These are phyloP conservation scores for Psilocybe azurescens DNA, from an alignment of 768 basidiomycete genomes.

Conservation along the genomic window DNA sequence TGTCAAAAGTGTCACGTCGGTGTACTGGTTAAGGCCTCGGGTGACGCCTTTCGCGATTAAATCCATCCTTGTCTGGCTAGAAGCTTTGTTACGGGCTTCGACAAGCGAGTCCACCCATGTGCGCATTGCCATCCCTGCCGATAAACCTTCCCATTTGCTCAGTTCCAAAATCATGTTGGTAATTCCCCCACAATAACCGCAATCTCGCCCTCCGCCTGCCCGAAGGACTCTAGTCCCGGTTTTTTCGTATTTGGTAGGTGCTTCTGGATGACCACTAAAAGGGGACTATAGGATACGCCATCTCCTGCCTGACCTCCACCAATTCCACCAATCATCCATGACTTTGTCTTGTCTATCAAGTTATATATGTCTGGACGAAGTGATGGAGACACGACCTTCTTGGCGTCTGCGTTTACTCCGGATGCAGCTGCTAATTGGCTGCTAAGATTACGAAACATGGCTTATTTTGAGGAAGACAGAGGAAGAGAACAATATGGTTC, in stretches of 20 bases:
- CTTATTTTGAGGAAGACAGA: constrained; percentile 17
- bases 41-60: constrained; percentile 53
- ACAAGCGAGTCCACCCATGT: constrained; percentile 58
- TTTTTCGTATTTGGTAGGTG: constrained; percentile 50
- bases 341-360: constrained; percentile 49
- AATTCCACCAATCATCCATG: constrained; percentile 47
- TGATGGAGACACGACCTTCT: constrained; percentile 52
- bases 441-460: constrained; percentile 54
- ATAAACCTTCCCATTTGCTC: constrained; percentile 62
- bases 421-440: constrained; percentile 41
- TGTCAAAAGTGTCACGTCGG: constrained; percentile 55
- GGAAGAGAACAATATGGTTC: constrained; percentile 3
- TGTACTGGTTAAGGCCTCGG: constrained; percentile 54
- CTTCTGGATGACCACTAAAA: constrained; percentile 51
- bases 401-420: constrained; percentile 36
- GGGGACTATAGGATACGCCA: constrained; percentile 52
- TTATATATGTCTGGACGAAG: constrained; percentile 57
- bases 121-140: constrained; percentile 59
- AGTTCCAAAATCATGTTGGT: constrained; percentile 61
- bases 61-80: constrained; percentile 40
- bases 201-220: constrained; percentile 51
- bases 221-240: constrained; percentile 51
- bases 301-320: constrained; percentile 51
- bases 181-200: constrained; percentile 55
- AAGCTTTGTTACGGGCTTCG: constrained; percentile 42